Evolutionary conservation across 176 grass and related monocot species (phyloP), one percentile per base, ranked within the genome.

Genomic region (Cocos nucifera): DNA sequence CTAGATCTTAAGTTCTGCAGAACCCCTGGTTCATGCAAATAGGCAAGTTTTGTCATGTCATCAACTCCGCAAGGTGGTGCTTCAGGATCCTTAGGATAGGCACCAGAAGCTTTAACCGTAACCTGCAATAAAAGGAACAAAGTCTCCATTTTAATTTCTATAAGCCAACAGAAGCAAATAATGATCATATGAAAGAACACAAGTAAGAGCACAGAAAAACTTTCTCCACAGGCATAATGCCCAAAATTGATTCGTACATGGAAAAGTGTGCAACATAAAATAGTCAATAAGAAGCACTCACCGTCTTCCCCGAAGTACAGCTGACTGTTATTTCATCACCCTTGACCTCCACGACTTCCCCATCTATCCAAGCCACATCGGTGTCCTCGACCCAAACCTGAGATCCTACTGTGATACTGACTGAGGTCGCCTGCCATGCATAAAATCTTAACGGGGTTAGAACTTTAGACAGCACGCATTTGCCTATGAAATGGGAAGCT

Each of bases 1-100:
- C 93, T 88, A 54, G 81, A 78, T 80, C 80, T 85, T 68, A 98
- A 57, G 57, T 98, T 98, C 59, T 83, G 81, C 65, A 98, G 85
- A 71, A 98, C 93, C 18, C 93, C 93, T 5, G 93, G 93, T 71
- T 92, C 93, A 48, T 98, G 93, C 52, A 98, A 83, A 78, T 98
- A 98, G 22, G 93, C 78, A 58, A 98, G 84, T 64, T 92, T 98
- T 10, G 93, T 98, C 93, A 98, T 98, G 84, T 98, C 93, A 81
- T 98, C 93, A 4, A 98, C 88, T 15, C 93, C 93, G 16, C 87
- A 92, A 61, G 93, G 69, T 54, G 87, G 56, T 64, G 80, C 87
- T 69, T 98, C 93, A 0, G 87, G 78, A 79, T 98, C 93, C 73
- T 88, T 98, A 56, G 87, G 75, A 17, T 88, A 69, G 58, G 83